phyloP scores from a whole-genome alignment of 2,329 filamentous ascomycete genomes.

The Sclerotinia sclerotiorum region DNA sequence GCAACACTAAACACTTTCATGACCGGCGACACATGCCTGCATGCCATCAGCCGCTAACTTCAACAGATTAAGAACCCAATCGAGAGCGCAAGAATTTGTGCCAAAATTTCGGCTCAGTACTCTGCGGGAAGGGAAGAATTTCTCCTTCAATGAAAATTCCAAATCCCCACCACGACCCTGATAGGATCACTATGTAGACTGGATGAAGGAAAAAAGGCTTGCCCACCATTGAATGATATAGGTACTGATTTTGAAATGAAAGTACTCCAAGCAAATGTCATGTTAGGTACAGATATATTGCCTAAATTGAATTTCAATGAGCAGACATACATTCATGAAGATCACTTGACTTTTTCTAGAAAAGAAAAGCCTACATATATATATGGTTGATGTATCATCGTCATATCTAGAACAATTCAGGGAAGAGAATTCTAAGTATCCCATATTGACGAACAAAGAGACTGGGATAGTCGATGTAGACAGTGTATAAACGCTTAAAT shows the following conservation, averaged over 20 bases:
- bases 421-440: neutral
- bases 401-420: neutral
- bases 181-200: neutral
- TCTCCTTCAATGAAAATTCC: neutral
- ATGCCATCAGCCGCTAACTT: neutral
- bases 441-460: neutral
- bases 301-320: neutral
- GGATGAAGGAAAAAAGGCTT: neutral
- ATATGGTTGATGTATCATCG: neutral
- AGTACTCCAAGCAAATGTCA: neutral
- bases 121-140: neutral
- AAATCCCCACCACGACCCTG: neutral
- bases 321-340: neutral
- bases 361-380: neutral
- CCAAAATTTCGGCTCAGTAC: neutral
- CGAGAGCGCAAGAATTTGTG: neutral
- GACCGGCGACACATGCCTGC: neutral
- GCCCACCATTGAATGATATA: conserved; percentile 3
- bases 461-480: neutral
- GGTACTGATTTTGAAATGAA: neutral
- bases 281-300: neutral
- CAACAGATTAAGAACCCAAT: neutral
- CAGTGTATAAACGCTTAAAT: neutral
- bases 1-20: neutral
- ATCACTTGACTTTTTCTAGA: neutral